Base-by-base conservation (phyloP, 1,139 yeast genomes). In the Scheffersomyces titani region DNA sequence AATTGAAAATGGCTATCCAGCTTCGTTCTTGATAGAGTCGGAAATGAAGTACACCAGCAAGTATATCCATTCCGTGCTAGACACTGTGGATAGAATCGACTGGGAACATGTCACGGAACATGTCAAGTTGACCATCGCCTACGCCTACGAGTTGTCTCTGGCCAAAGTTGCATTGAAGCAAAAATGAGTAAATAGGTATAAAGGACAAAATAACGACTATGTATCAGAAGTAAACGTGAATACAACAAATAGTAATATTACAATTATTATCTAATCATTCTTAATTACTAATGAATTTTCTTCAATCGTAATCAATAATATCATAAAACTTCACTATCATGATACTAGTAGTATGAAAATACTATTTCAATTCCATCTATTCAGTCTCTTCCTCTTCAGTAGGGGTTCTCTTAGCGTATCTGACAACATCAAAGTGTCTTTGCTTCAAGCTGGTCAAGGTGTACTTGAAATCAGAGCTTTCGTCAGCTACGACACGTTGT, bases 31-130 rank as follows among this genome's bases (percentile, higher is more conserved):
- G 56, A 84, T 90, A 61, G 99, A 93, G 72, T 81, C 91, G 54
- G 88, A 83, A 59, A 82, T 91, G 71, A 78, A 83, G 57, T 79
- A 81, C 62, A 78, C 86, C 6, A 87, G 86, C 71, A 88, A 87
- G 52, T 88, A 78, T 67, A 88, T 92, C 61, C 98, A 93, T 74
- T 83, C 91, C 47, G 82, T 86, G 0, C 73, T 84, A 72, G 99
- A 94, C 70, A 92, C 97, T 5, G 71, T 93, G 59, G 97, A 92
- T 66, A 78, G 90, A 64, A 80, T 94, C 57, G 88, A 89, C 64
- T 84, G 89, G 69, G 84, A 80, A 53, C 97, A 92, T 70, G 86
- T 93, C 77, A 80, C 76, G 13, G 91, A 93, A 72, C 97, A 91
- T 69, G 84, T 87, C 57, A 90, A 88, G 71, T 77, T 93, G 63